Conservation (phyloP, 768 basidiomycete species). For the Suillus hirtellus region DNA sequence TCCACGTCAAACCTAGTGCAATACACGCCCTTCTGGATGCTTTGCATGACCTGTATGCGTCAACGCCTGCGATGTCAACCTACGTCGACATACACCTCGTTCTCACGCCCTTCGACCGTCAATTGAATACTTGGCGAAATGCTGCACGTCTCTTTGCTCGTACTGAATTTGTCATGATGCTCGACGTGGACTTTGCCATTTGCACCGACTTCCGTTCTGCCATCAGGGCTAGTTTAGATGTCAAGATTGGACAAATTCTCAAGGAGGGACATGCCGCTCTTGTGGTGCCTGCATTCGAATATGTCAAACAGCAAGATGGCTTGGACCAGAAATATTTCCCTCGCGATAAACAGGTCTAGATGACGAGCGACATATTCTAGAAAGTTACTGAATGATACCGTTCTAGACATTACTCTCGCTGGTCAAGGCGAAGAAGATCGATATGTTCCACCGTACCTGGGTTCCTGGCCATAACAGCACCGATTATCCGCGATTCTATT, state of each 20-base stretch:
- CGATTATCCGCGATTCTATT: slow-evolving; percentile 71
- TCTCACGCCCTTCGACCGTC: slow-evolving; percentile 75
- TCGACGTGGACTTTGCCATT: slow-evolving; percentile 85
- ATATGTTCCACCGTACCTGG: slow-evolving; percentile 81
- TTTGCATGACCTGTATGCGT: slow-evolving; percentile 65
- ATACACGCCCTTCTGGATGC: slow-evolving; percentile 55
- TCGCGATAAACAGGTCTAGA: slow-evolving; percentile 59
- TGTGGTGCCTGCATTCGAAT: slow-evolving; percentile 90
- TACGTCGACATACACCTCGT: slow-evolving; percentile 87
- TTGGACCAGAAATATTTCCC: slow-evolving; percentile 62
- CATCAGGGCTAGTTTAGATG: slow-evolving; percentile 43
- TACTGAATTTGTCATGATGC: slow-evolving; percentile 85
- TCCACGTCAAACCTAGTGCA: slow-evolving; percentile 57
- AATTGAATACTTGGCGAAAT: slow-evolving; percentile 91
- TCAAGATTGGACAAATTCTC: slow-evolving; percentile 42
- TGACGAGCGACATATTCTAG: neutral
- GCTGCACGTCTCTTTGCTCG: slow-evolving; percentile 81
- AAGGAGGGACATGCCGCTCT: slow-evolving; percentile 65
- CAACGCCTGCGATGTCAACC: slow-evolving; percentile 61
- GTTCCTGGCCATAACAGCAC: slow-evolving; percentile 78
- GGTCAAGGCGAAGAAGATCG: slow-evolving; percentile 53
- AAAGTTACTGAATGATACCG: neutral
- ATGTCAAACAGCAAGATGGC: slow-evolving; percentile 63
- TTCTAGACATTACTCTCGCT: slow-evolving; percentile 56
- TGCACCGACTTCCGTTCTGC: slow-evolving; percentile 77